Evolutionary conservation across 1,284 basidiomycete species (phyloP).

Genomic region (Leccinum subrobustum): DNA sequence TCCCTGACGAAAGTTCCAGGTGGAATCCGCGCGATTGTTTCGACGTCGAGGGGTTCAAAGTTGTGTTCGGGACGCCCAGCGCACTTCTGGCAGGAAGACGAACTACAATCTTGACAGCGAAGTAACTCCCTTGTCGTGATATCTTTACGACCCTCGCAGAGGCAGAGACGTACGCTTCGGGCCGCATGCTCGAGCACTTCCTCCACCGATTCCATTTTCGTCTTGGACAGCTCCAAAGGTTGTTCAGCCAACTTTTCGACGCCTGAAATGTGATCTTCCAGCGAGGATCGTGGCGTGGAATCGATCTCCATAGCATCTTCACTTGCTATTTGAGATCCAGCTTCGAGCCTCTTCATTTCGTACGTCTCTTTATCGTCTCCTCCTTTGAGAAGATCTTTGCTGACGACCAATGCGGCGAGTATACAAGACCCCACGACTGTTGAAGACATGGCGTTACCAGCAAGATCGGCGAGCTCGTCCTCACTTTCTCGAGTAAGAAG

Average conservation of each 20-base stretch:
- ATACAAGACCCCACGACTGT: conserved; percentile 94
- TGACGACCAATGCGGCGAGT: conserved; percentile 75
- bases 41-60: conserved; percentile 54
- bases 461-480: conserved; percentile 91
- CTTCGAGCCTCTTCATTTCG: conserved; percentile 53
- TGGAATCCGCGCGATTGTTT: conserved; percentile 50
- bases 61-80: conserved; percentile 90
- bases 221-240: conserved; percentile 69
- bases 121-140: conserved; percentile 72
- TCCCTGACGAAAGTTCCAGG: conserved; percentile 74
- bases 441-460: conserved; percentile 96
- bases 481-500: conserved; percentile 91
- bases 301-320: conserved; percentile 50
- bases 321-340: conserved; percentile 38
- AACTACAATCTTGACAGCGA: conserved; percentile 75
- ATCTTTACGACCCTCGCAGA: conserved; percentile 85
- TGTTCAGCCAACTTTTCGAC: conserved; percentile 62
- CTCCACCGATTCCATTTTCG: conserved; percentile 45
- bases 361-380: conserved; percentile 64
- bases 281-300: conserved; percentile 22
- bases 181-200: conserved; percentile 67
- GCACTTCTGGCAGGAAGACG: conserved; percentile 82
- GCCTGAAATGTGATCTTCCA: conserved; percentile 62
- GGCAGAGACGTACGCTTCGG: conserved; percentile 77
- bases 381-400: conserved; percentile 60